A percentile compares a stretch with the other conserved stretches of the same genome.
Evolutionary conservation across 2,329 filamentous ascomycete genomes (phyloP).

Genomic region (Alternaria rosae): DNA sequence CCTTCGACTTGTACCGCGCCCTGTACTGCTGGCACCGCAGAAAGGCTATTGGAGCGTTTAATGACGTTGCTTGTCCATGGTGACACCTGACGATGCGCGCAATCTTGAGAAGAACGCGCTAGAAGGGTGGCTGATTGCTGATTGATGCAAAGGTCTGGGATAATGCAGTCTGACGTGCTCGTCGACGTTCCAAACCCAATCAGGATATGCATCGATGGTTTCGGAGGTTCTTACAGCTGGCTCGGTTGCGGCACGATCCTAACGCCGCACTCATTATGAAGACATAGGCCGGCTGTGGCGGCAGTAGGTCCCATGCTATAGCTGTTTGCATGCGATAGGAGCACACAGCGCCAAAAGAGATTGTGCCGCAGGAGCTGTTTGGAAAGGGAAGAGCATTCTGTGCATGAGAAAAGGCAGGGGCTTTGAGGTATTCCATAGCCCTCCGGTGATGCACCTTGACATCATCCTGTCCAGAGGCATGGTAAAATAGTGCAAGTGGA

Average conservation of each 20-base stretch:
- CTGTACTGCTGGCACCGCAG: conserved; percentile 6
- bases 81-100: conserved; percentile 7
- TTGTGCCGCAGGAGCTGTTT: neutral
- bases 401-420: neutral
- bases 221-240: neutral
- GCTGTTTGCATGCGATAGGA: conserved; percentile 10
- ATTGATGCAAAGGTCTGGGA: neutral
- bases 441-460: conserved; percentile 2
- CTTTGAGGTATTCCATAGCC: neutral
- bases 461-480: conserved; percentile 1
- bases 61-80: conserved; percentile 2
- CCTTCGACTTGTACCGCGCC: conserved; percentile 7
- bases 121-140: conserved; percentile 11
- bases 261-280: conserved; percentile 10
- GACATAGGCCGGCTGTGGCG: conserved; percentile 13
- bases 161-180: conserved; percentile 16
- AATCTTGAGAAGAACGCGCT: conserved; percentile 13
- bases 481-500: neutral
- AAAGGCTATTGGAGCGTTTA: neutral
- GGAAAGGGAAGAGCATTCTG: neutral
- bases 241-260: conserved; percentile 13
- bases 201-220: neutral
- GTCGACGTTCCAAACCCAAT: conserved; percentile 4
- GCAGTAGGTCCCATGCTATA: neutral
- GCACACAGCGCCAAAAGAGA: neutral